A percentile compares a stretch with the other conserved stretches of the same genome.
Conservation (phyloP, 176 grass and related monocot species). For the Aegilops bicornis region DNA sequence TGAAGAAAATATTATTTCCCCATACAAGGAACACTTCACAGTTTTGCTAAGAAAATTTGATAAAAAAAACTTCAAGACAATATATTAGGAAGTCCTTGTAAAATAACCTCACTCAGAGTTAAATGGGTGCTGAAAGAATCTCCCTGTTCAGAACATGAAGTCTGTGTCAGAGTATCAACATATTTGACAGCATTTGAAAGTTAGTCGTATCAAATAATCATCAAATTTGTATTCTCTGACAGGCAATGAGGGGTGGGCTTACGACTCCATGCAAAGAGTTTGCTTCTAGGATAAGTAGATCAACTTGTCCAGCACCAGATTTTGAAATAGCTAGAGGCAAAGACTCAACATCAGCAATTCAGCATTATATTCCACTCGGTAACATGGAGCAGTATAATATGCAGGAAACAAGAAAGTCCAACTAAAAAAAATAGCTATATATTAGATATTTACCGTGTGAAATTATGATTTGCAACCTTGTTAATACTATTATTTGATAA, state of each 20-base stretch:
- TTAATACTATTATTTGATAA: not conserved
- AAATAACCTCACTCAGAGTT: slow-evolving; percentile 28
- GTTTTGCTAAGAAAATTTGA: not conserved
- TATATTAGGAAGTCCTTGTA: not conserved
- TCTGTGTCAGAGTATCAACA: not conserved
- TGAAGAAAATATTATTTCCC: not conserved
- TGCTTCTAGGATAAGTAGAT: slow-evolving; percentile 33
- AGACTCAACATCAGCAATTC: not conserved
- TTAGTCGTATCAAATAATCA: not conserved
- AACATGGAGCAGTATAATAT: not conserved
- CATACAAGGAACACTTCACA: not conserved
- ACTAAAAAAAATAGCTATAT: not conserved
- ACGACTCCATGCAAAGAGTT: slow-evolving; percentile 25
- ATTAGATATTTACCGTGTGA: not conserved
- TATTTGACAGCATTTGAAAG: not conserved
- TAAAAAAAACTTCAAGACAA: not conserved
- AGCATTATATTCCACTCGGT: not conserved
- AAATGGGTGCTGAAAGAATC: slow-evolving; percentile 39
- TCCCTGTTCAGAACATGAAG: slow-evolving; percentile 29
- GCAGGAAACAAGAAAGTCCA: not conserved
- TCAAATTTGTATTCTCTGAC: not conserved
- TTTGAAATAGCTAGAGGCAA: slow-evolving; percentile 33
- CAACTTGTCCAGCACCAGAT: slow-evolving; percentile 31
- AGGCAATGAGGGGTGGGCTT: not conserved
- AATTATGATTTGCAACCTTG: not conserved